Base-by-base conservation (phyloP, 1,284 basidiomycete genomes). In the Ustilago nuda region DNA sequence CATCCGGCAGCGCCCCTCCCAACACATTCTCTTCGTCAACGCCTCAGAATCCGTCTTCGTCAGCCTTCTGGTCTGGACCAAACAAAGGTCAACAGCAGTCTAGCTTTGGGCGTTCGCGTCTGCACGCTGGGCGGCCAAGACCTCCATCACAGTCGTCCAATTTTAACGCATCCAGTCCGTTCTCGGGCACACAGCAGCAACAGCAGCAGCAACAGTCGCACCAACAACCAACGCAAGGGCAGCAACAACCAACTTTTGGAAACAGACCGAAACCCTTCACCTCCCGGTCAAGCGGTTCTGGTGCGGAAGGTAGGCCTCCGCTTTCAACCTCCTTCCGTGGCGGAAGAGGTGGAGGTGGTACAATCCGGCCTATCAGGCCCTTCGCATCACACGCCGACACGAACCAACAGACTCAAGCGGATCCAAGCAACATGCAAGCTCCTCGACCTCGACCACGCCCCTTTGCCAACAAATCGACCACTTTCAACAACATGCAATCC, bases 381-480 rank as follows among this genome's bases (percentile, higher is more conserved):
- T 67, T 59, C 23, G 58, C 58, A 6, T 55, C 67, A 13, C 63
- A 66, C 30, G 2, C 35, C 11, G 52, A 60, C 48, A 6, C 9
- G 4, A 55, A 55, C 8, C 58, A 59, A 39, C 68, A 59, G 27
- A 9, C 37, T 1, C 36, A 35, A 27, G 53, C 60, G 0, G 57
- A 57, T 30, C 55, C 59, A 8, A 54, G 59, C 56, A 62, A 48
- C 12, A 48, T 48, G 7, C 41, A 60, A 19, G 51, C 56, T 7
- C n/a, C 70, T 39, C 65, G 71, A 56, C 61, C 66, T 27, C 59
- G 71, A 30, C 71, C 71, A 37, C 52, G 62, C 17, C 66, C 66
- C 23, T 73, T 73, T 37, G 61, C 66, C n/a, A 68, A 69, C 41
- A 68, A 65, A 37, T 73, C 66, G 8, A 68, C 66, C 30, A 72